phyloP scores from a whole-genome alignment of 2,329 filamentous ascomycete species.

The Colletotrichum falcatum region DNA sequence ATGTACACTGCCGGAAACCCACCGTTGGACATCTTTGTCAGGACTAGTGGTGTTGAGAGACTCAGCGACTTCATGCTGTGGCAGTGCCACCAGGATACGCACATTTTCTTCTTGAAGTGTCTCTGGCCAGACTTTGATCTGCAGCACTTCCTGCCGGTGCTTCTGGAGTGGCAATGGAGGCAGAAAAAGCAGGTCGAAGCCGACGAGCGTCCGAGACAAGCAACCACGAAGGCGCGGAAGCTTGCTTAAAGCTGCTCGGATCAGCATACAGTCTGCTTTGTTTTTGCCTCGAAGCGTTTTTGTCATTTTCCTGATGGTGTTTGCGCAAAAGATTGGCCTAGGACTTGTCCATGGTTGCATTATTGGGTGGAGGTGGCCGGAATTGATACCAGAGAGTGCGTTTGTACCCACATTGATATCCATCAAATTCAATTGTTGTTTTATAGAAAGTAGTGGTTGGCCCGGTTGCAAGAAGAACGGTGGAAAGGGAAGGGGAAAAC shows the following conservation, averaged over 20 bases:
- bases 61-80: conserved; percentile 99
- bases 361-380: conserved; percentile 1
- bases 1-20: conserved; percentile 90
- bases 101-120: conserved; percentile 91
- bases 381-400: conserved; percentile 33
- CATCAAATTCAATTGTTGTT: conserved; percentile 7
- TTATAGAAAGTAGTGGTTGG: background rate
- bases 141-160: conserved; percentile 90
- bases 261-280: background rate
- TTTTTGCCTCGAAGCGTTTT: conserved; percentile 17
- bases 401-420: conserved; percentile 36
- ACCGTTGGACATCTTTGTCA: conserved; percentile 88
- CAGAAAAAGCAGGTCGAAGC: conserved; percentile 69
- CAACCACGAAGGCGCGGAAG: conserved; percentile 32
- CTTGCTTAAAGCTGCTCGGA: conserved; percentile 20
- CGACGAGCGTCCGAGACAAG: conserved; percentile 59
- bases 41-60: conserved; percentile 92
- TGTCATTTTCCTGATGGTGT: background rate
- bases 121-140: conserved; percentile 97
- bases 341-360: background rate
- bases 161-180: conserved; percentile 88
- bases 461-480: background rate
- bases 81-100: conserved; percentile 94
- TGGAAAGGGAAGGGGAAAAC: no score
- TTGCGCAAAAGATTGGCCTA: conserved; percentile 3